Conservation (phyloP, 306 rosid genomes). For the Castanea crenata region DNA sequence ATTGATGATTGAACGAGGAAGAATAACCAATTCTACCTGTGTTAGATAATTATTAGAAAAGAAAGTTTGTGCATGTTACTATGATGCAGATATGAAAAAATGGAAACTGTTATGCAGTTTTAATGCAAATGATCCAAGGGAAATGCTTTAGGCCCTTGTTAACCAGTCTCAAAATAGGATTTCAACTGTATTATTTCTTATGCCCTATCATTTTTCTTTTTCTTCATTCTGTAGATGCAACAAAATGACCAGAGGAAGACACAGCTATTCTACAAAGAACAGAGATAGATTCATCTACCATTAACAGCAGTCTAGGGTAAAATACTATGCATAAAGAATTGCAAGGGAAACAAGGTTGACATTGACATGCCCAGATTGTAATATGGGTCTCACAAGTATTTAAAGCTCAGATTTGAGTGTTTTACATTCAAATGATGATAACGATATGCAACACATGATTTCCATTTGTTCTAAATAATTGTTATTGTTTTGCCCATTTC, state of each 20-base stretch:
- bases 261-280: not conserved
- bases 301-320: not conserved
- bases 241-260: not conserved
- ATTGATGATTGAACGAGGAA: slow-evolving; percentile 70
- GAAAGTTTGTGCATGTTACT: slow-evolving; percentile 8
- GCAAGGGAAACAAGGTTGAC: not conserved
- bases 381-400: not conserved
- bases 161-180: not conserved
- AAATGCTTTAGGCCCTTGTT: not conserved
- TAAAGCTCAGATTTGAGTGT: not conserved
- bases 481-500: not conserved
- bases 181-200: not conserved
- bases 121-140: not conserved
- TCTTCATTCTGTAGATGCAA: not conserved
- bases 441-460: not conserved
- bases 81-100: slow-evolving; percentile 3
- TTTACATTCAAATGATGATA: not conserved
- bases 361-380: not conserved
- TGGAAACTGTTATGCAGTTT: not conserved
- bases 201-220: not conserved
- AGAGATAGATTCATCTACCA: not conserved
- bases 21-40: slow-evolving; percentile 94
- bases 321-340: not conserved
- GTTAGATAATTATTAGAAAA: slow-evolving; percentile 28
- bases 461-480: not conserved